These are phyloP conservation scores for Lyophyllum shimeji DNA, from an alignment of 768 basidiomycete genomes.

Conservation along the genomic window DNA sequence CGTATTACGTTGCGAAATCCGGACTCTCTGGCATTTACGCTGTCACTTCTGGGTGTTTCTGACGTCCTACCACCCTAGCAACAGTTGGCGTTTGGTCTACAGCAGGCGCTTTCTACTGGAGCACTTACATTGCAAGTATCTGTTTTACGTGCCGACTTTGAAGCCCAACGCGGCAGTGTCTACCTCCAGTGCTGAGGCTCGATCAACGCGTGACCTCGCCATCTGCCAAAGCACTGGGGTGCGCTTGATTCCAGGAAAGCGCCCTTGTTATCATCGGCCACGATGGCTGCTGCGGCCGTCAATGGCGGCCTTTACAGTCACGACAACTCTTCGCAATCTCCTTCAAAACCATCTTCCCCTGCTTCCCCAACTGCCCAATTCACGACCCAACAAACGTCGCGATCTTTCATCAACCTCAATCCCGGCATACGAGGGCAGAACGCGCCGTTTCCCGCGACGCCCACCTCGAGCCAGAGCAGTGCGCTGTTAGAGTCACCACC, in stretches of 20 bases:
- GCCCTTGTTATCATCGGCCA: neutral
- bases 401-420: conserved; percentile 41
- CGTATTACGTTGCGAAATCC: neutral
- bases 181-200: neutral
- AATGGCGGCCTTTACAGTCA: conserved; percentile 14
- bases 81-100: neutral
- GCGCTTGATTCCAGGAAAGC: neutral
- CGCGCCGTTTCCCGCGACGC: conserved; percentile 40
- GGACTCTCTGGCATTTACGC: neutral
- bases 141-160: neutral
- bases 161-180: neutral
- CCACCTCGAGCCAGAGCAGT: conserved; percentile 29
- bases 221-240: conserved; percentile 9
- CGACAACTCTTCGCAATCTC: conserved; percentile 15
- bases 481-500: conserved; percentile 54
- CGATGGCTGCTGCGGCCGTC: conserved; percentile 18
- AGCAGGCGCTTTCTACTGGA: neutral
- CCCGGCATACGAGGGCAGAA: conserved; percentile 40
- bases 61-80: neutral
- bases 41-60: neutral
- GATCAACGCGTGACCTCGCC: conserved; percentile 5
- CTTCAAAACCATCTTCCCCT: conserved; percentile 43
- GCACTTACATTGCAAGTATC: neutral
- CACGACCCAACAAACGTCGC: conserved; percentile 32
- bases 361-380: conserved; percentile 42